Conservation (phyloP, 2,329 filamentous ascomycete species). For the Claviceps purpurea region DNA sequence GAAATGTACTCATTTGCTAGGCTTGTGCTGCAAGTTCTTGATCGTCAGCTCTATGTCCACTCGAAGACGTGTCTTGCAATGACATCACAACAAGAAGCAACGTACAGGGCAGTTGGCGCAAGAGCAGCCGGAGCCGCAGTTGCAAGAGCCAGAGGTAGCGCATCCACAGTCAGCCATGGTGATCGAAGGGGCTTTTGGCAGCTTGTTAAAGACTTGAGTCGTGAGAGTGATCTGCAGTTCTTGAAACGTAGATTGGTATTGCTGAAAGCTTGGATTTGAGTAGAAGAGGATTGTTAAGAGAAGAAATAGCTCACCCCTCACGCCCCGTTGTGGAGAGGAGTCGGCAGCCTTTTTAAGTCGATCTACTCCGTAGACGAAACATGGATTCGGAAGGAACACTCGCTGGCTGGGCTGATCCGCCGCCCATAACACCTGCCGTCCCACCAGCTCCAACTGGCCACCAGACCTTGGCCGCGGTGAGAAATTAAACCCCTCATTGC, state of each 20-base stretch:
- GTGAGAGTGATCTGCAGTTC: neutral
- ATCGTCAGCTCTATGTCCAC: neutral
- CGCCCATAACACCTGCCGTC: neutral
- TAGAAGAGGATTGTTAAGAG: neutral
- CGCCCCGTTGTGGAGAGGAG: neutral
- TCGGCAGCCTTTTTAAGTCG: neutral
- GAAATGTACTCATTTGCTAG: neutral
- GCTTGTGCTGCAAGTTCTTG: neutral
- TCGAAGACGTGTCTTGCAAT: neutral
- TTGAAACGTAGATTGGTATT: neutral
- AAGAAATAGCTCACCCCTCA: no score
- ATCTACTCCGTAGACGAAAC: neutral
- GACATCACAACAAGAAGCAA: neutral
- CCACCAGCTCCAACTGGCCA: neutral
- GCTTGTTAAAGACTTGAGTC: neutral
- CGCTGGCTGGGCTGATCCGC: neutral
- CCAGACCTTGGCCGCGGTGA: neutral
- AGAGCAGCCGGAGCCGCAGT: conserved; percentile 28
- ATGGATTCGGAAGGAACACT: neutral
- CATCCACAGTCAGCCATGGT: conserved; percentile 31
- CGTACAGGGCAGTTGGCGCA: conserved; percentile 31
- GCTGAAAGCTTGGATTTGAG: neutral
- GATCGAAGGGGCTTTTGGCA: conserved; percentile 7
- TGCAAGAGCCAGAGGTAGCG: conserved; percentile 25
- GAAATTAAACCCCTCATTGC: neutral